Evolutionary conservation across 169 alveolate species (phyloP), one percentile per base, ranked within the genome.

Genomic region (Plasmodium malariae): DNA sequence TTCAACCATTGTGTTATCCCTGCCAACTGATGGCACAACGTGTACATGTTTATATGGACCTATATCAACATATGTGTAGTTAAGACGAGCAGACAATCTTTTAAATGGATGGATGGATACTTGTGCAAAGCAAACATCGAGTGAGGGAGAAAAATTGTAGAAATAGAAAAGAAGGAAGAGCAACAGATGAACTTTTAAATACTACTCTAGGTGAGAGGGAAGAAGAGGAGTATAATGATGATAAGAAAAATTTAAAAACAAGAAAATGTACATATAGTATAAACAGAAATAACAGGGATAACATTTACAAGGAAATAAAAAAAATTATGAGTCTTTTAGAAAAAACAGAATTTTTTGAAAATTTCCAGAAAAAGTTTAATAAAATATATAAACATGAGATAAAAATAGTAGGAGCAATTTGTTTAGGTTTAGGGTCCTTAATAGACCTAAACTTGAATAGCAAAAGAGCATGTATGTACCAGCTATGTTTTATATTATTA

Each of bases 361-460:
- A 63, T 17, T 80, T 80, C 37, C 30, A 19, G 14, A 51, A 63
- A 17, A 43, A 63, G 14, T 67, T 80, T 49, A 80, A 49, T 28
- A 5, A 48, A 51, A 62, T 65, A 12, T 57, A 48, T 12, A 40
- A 65, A 51, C 21, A 80, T 5, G 67, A 45, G 4, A 45, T 40
- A 11, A 9, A 59, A 9, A 70, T 70, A 70, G 30, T 17, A 60
- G 49, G 37, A 6, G 45, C 32, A 17, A 76, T 80, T 40, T 80
- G 85, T 26, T 69, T 80, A 57, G 90, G 90, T 30, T 43, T 80
- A 6, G 90, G 90, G 12, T 65, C 90, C 17, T 59, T 80, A 65
- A 57, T 12, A 26, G 83, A 67, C 17, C 36, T 55, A n/a, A 67
- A 80, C 34, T 24, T 54, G 21, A 80, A 67, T 57, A 67, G 32